Evolutionary conservation across 2,329 filamentous ascomycete genomes (phyloP), one percentile per base, ranked within the genome.

Genomic region (Botrytis fragariae): DNA sequence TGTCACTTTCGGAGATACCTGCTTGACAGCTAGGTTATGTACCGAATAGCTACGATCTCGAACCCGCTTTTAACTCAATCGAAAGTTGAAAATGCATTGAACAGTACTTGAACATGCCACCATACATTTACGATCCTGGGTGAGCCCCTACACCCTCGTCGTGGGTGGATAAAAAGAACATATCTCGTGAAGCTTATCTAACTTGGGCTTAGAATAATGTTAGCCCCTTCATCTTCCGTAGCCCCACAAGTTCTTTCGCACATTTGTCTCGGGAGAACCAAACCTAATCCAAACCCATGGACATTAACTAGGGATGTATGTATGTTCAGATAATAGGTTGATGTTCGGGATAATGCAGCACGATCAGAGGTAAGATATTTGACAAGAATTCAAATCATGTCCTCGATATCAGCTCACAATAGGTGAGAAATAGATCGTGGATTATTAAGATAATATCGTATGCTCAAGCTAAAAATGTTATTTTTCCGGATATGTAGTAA

Each of bases 161-260:
- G 44, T 48, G 6, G 7, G 32, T 68, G 65, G 45, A 20, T 42
- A 35, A 32, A 37, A 64, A 32, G n/a, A 18, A 35, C 35, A 57
- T 37, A 51, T 51, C 59, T 64, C 8, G 29, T 16, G 18, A 62
- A 51, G 42, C 59, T 64, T 71, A 62, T 72, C 70, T 45, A 35
- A 71, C 44, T 42, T 64, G 42, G 44, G 42, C 22, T 54, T 71
- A 48, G 42, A 39, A 29, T 7, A 22, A 51, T 25, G 20, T 42
- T 65, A 51, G 25, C 32, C 57, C 44, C 44, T 63, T 71, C 69
- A 71, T 63, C 54, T 60, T 61, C 68, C 54, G 68, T 18, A 61
- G 68, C 39, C 68, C 68, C 51, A 70, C 68, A 70, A 60, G 68
- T 45, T 61, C 68, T 48, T 65, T 65, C 63, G 29, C 63, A 65